Evolutionary conservation across 306 rosid genomes (phyloP).

Genomic region (Medicago truncatula): MtrunA17r5.0-ANR NC_053046.1:2294001-2294500

Average conservation of each 20-base stretch:
- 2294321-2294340: slow-evolving; percentile 91
- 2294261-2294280: slow-evolving; percentile 85
- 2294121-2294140: slow-evolving; percentile 69
- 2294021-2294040: background rate
- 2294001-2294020: background rate
- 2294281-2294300: slow-evolving; percentile 76
- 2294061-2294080: slow-evolving; percentile 94
- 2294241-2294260: slow-evolving; percentile 98
- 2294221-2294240: slow-evolving; percentile 97
- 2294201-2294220: slow-evolving; percentile 94
- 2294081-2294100: slow-evolving; percentile 92
- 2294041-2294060: slow-evolving; percentile 39
- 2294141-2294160: slow-evolving; percentile 74
- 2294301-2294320: slow-evolving; percentile 76
- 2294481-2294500: slow-evolving; percentile 1
- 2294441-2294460: too few relatives aligned
- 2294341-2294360: slow-evolving; percentile 87
- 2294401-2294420: slow-evolving; percentile 42
- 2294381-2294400: slow-evolving; percentile 93
- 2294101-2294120: slow-evolving; percentile 83
- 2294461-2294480: background rate
- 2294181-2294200: slow-evolving; percentile 95
- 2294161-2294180: slow-evolving; percentile 84
- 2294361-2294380: slow-evolving; percentile 92
- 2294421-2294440: slow-evolving; percentile 9